These are phyloP conservation scores for Dalbergia cochinchinensis DNA, from an alignment of 306 rosid genomes.

Conservation along the genomic window DNA sequence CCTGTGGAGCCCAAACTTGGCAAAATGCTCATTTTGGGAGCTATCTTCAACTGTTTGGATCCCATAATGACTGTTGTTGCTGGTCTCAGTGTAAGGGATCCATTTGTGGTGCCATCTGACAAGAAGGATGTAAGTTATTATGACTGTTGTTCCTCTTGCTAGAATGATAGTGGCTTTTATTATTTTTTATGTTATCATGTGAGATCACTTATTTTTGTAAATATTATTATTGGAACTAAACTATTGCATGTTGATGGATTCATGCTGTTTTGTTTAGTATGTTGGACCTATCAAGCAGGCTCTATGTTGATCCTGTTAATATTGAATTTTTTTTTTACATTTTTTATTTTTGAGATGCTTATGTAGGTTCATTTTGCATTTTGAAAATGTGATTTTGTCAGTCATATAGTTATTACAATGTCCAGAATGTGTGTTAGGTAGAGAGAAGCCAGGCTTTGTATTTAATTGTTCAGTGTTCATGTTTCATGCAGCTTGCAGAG, in stretches of 20 bases:
- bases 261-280: slow-evolving; percentile 29
- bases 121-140: slow-evolving; percentile 85
- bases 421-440: slow-evolving; percentile 24
- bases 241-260: slow-evolving; percentile 11
- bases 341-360: background rate
- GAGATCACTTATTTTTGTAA: slow-evolving; percentile 16
- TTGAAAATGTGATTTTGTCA: slow-evolving; percentile 18
- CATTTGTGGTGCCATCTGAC: slow-evolving; percentile 85
- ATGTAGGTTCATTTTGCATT: slow-evolving; percentile 7
- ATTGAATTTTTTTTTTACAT: background rate
- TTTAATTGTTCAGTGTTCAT: slow-evolving; percentile 43
- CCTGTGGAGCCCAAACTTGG: slow-evolving; percentile 99
- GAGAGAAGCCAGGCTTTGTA: slow-evolving; percentile 20
- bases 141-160: slow-evolving; percentile 27
- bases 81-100: slow-evolving; percentile 97
- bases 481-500: slow-evolving; percentile 85
- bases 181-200: slow-evolving; percentile 21
- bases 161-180: slow-evolving; percentile 33
- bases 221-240: slow-evolving; percentile 4
- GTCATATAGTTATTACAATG: background rate
- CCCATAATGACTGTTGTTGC: slow-evolving; percentile 94
- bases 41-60: slow-evolving; percentile 91
- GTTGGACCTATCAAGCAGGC: slow-evolving; percentile 20
- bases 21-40: slow-evolving; percentile 92
- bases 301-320: slow-evolving; percentile 18